Evolutionary conservation across 1,284 basidiomycete genomes (phyloP), one percentile per base, ranked within the genome.

Genomic region (Fomitopsis palustris): DNA sequence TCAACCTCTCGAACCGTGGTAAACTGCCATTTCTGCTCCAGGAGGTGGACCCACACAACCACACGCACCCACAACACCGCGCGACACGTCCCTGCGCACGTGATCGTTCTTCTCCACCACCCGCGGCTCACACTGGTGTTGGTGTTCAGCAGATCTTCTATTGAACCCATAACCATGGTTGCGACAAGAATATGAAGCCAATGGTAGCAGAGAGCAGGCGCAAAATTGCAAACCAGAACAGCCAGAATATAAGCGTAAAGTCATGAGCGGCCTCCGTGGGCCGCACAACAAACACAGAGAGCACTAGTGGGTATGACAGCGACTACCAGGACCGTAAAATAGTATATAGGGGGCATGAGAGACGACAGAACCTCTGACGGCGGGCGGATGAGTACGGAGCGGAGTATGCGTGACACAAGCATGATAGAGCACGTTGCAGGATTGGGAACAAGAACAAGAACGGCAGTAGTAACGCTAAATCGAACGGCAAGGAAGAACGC

Each of bases 1-100:
- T 60, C 61, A 47, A 55, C 38, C 57, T 56, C 58, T 64, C 64
- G 64, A 74, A 74, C 72, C 70, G 70, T 68, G 72, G 67, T 62
- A 70, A 71, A 69, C 65, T 58, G 61, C 52, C 21, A 31, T 53
- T 37, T 9, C 12, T 52, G 49, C 45, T 27, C 16, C 9, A 25
- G 19, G 2, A 17, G 21, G 61, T 65, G 69, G 70, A 70, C 72
- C 72, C 71, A 73, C 70, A 69, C 53, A 39, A 3, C 38, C 69
- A 70, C 69, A 71, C 53, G 67, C 57, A 25, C 38, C 55, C 58
- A 61, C 57, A 65, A 64, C 56, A 56, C 42, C 55, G 55, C 54
- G 53, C 57, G 31, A 37, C 39, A 31, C 53, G 19, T 16, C 31
- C 7, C 25, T 21, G 31, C 4, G 17, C 49, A 52, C 17, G 49